These are phyloP conservation scores for Yamadazyma oceani DNA, from an alignment of 1,139 yeast genomes.

Conservation along the genomic window DNA sequence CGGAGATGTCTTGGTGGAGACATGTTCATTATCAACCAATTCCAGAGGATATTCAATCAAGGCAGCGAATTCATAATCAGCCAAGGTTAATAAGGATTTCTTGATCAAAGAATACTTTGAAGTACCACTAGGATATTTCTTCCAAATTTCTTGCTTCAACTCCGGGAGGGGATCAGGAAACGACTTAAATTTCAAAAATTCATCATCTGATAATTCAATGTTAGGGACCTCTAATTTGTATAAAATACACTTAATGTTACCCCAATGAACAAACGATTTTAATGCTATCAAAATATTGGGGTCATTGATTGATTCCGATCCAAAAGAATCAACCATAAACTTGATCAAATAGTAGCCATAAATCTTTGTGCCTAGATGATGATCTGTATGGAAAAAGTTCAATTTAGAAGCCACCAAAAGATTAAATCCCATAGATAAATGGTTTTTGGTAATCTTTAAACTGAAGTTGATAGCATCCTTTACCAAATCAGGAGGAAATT, in stretches of 20 bases:
- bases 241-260: constrained; percentile 50
- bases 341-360: constrained; percentile 48
- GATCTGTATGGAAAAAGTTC: constrained; percentile 58
- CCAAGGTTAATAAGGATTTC: constrained; percentile 27
- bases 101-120: constrained; percentile 48
- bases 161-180: constrained; percentile 48
- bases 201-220: constrained; percentile 30
- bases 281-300: constrained; percentile 48
- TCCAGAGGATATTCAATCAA: constrained; percentile 26
- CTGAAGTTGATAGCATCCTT: constrained; percentile 14
- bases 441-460: constrained; percentile 25
- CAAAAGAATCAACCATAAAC: constrained; percentile 41
- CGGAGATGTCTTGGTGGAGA: neutral
- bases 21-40: neutral
- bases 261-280: constrained; percentile 59
- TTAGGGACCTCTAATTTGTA: constrained; percentile 45
- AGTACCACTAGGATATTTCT: constrained; percentile 56
- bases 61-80: constrained; percentile 25
- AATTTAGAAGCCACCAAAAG: constrained; percentile 49
- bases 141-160: constrained; percentile 40
- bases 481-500: constrained; percentile 12
- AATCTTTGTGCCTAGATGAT: constrained; percentile 50
- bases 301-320: constrained; percentile 39
- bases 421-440: constrained; percentile 43
- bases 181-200: constrained; percentile 29